Evolutionary conservation across 2,329 filamentous ascomycete species (phyloP).

Genomic region (Mollisiaceae sp.): DNA sequence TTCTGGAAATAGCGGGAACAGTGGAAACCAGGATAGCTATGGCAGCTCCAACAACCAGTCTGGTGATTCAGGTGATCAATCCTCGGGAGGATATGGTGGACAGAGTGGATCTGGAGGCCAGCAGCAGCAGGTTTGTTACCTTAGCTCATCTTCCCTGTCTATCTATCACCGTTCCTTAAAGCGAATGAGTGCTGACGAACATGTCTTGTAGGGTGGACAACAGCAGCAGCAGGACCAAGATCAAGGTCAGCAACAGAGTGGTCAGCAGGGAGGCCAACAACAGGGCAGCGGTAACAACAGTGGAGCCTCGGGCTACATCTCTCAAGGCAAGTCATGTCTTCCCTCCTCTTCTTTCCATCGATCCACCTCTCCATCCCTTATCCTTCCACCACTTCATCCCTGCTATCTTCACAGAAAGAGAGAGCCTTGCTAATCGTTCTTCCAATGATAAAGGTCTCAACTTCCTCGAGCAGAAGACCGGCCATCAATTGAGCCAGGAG

Average conservation of each 20-base stretch:
- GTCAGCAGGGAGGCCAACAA: not conserved
- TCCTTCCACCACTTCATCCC: too few species aligned
- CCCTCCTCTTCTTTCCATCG: not conserved
- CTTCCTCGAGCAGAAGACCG: constrained; percentile 8
- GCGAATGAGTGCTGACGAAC: not conserved
- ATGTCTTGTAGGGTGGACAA: not conserved
- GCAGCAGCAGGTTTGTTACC: constrained; percentile 2
- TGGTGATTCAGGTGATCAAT: not conserved
- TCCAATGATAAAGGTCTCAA: not conserved
- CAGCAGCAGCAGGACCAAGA: too few species aligned
- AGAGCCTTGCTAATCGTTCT: not conserved
- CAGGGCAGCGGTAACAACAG: not conserved
- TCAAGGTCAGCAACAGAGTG: not conserved
- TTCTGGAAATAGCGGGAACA: not conserved
- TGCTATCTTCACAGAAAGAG: too few species aligned
- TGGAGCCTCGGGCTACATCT: not conserved
- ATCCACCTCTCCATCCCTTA: not conserved
- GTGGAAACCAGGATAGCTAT: not conserved
- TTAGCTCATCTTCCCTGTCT: not conserved
- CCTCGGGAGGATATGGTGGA: not conserved
- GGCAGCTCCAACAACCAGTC: not conserved
- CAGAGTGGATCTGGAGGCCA: not conserved
- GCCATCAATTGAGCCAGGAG: not conserved
- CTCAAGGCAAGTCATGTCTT: not conserved
- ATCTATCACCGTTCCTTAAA: not conserved